A percentile compares a stretch with the other conserved stretches of the same genome.
phyloP scores from a whole-genome alignment of 148 eudicot species.

The Tetragonia tetragonoides region DNA sequence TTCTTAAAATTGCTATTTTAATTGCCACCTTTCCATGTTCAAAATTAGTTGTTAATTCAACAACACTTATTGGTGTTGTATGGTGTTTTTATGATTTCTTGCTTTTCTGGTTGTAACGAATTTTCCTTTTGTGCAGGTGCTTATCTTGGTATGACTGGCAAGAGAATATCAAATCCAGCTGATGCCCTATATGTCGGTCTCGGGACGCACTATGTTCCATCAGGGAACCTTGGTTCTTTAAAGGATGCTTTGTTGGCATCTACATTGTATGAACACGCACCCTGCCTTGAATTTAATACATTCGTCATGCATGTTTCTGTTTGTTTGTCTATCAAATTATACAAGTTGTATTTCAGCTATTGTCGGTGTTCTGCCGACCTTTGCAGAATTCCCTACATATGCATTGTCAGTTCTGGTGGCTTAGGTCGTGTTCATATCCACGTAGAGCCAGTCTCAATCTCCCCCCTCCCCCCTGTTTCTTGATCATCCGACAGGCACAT shows the following conservation, averaged over 20 bases:
- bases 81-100: not conserved
- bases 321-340: not conserved
- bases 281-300: constrained; percentile 2
- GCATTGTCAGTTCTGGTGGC: not conserved
- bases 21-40: not conserved
- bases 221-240: constrained; percentile 60
- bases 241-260: constrained; percentile 67
- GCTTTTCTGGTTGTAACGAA: constrained; percentile 6
- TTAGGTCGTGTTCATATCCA: not conserved
- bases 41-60: too few relatives aligned
- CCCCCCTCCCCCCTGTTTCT: not conserved
- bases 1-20: not conserved
- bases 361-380: not conserved
- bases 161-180: constrained; percentile 76
- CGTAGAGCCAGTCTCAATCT: not conserved
- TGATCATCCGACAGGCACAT: not conserved
- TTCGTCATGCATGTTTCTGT: not conserved
- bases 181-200: constrained; percentile 91
- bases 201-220: constrained; percentile 84
- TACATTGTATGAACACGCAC: constrained; percentile 59
- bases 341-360: not conserved
- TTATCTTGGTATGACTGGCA: constrained; percentile 95
- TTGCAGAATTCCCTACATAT: not conserved
- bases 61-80: too few relatives aligned
- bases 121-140: constrained; percentile 55